Base-by-base conservation (phyloP, 2,329 filamentous ascomycete species). In the Monilinia vaccinii-corymbosi region DNA sequence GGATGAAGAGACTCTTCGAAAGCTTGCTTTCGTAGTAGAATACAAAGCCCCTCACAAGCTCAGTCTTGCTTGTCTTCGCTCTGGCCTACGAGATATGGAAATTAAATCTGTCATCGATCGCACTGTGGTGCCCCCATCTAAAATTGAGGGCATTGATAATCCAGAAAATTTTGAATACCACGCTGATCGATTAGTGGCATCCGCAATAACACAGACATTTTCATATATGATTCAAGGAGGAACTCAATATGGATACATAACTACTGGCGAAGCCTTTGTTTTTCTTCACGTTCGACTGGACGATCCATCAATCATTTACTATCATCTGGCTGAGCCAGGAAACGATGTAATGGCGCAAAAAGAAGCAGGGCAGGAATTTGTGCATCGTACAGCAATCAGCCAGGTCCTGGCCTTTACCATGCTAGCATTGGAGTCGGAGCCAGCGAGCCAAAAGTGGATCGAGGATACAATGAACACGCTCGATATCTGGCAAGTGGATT, bases 31-130 rank as follows among this genome's bases (percentile, higher is more conserved):
- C 13, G 23, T 47, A 2, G 28, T 51, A 14, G 56, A 58, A 58
- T 51, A 58, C 38, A 58, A 58, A 58, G 46, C 56, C 3, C 47
- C 56, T 42, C 56, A 58, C 25, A 51, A 51, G 14, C 47, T 58
- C 21, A 51, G 3, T 18, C 32, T 51, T 10, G 36, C 31, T 14
- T 18, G 44, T 50, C 36, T 58, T 42, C 28, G 14, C 10, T 21
- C 16, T 23, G 36, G 56, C 9, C 56, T 58, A 18, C 36, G 36
- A 13, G 36, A 58, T 23, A 58, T 58, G 47, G 45, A 58, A 5
- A 2, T 58, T 14, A 44, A 51, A 40, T 10, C 23, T 16, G 4
- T 58, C 5, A 28, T 51, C 11, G 25, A 51, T 32, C 1, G 5
- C 23, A 2, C 11, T 23, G 3, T 1, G n/a, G 10, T 7, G 1